These are phyloP conservation scores for Pseudocercospora ulei DNA, from an alignment of 2,329 filamentous ascomycete genomes.

Conservation along the genomic window DNA sequence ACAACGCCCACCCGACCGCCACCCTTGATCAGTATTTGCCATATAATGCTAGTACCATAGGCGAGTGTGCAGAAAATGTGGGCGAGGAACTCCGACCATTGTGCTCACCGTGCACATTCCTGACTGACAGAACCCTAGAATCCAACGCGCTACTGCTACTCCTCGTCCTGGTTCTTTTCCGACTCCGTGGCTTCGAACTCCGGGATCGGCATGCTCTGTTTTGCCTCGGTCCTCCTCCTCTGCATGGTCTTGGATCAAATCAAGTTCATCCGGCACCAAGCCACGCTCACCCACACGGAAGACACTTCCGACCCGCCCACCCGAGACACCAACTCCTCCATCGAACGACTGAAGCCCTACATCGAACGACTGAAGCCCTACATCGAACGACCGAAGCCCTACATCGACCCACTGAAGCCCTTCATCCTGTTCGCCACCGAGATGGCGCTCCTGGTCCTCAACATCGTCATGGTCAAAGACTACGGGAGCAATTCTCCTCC, in stretches of 20 bases:
- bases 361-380: background rate
- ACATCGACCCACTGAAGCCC: background rate
- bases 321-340: no score
- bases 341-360: background rate
- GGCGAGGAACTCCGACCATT: no score
- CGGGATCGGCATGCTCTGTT: constrained; percentile 14
- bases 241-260: constrained; percentile 17
- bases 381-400: background rate
- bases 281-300: no score
- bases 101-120: no score
- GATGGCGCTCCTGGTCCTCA: constrained; percentile 8
- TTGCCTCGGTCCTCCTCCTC: constrained; percentile 13
- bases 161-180: constrained; percentile 9
- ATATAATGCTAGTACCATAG: no score
- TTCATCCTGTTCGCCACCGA: constrained; percentile 14
- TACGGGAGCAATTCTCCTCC: constrained; percentile 13
- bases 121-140: no score
- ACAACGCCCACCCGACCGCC: no score
- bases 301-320: no score
- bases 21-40: no score
- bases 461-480: constrained; percentile 10
- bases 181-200: constrained; percentile 10
- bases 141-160: constrained; percentile 18
- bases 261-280: no score
- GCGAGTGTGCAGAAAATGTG: no score